phyloP scores from a whole-genome alignment of 176 grass and related monocot genomes.

The Microstegium vimineum region DNA sequence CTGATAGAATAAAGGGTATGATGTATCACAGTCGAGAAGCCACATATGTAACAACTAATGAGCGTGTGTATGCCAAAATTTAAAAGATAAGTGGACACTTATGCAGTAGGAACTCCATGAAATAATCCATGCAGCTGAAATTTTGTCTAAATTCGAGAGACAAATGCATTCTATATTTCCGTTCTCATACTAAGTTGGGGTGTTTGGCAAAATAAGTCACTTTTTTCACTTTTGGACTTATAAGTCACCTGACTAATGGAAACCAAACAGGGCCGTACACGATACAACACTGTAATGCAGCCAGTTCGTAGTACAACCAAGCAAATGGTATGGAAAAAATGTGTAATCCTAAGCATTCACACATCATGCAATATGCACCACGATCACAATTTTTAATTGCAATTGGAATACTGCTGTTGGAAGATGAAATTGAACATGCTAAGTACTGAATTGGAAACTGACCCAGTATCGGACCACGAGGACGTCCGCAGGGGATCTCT shows the following conservation, averaged over 20 bases:
- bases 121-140: not conserved
- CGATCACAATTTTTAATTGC: conserved; percentile 4
- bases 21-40: not conserved
- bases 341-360: not conserved
- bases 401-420: not conserved
- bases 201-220: too few relatives aligned
- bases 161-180: not conserved
- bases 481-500: conserved; percentile 56
- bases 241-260: too few relatives aligned
- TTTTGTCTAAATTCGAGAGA: not conserved
- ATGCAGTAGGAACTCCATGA: conserved; percentile 4
- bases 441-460: conserved; percentile 18
- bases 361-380: not conserved
- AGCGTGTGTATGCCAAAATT: not conserved
- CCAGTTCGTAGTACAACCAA: not conserved
- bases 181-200: too few relatives aligned
- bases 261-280: not conserved
- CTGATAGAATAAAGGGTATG: not conserved
- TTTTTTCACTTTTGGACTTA: too few relatives aligned
- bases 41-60: not conserved
- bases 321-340: not conserved
- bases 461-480: conserved; percentile 83
- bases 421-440: conserved; percentile 16
- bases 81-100: not conserved
- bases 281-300: not conserved